These are phyloP conservation scores for Annulohypoxylon moriforme DNA, from an alignment of 495 filamentous ascomycete species.

Conservation along the genomic window DNA sequence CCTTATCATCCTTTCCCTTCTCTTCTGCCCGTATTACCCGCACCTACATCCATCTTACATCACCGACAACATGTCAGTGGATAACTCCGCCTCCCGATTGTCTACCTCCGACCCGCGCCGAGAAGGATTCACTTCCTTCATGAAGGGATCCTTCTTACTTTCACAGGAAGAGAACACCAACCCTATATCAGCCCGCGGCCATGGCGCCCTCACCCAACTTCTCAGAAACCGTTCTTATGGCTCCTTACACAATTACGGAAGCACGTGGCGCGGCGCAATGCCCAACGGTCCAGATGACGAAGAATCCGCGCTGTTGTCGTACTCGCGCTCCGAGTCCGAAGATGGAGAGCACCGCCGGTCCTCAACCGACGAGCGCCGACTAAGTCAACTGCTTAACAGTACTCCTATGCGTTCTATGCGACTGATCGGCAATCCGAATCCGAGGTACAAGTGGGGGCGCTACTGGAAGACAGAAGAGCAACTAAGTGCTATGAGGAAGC, in stretches of 20 bases:
- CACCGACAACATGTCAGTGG: constrained; percentile 36
- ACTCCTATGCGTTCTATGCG: constrained; percentile 80
- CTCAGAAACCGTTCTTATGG: constrained; percentile 43
- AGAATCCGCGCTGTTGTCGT: constrained; percentile 38
- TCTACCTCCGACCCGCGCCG: constrained; percentile 34
- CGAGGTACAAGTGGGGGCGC: constrained; percentile 77
- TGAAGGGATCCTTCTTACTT: constrained; percentile 47
- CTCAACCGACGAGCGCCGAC: constrained; percentile 59
- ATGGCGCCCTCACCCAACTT: constrained; percentile 45
- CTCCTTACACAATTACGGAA: constrained; percentile 46
- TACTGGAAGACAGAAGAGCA: constrained; percentile 79
- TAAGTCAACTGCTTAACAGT: constrained; percentile 67
- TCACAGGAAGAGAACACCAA: constrained; percentile 50
- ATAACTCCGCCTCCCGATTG: constrained; percentile 32
- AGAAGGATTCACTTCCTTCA: constrained; percentile 36
- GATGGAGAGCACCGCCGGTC: constrained; percentile 51
- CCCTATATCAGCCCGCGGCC: constrained; percentile 50
- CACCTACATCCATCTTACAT: background rate
- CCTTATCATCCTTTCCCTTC: background rate
- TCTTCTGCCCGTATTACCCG: background rate
- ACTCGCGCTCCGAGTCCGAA: constrained; percentile 43
- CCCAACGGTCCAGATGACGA: constrained; percentile 37
- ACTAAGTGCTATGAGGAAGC: constrained; percentile 71
- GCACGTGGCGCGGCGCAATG: constrained; percentile 42
- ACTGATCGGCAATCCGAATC: constrained; percentile 80